These are phyloP conservation scores for Trichoderma semiorbis DNA, from an alignment of 2,329 filamentous ascomycete genomes.

Conservation along the genomic window DNA sequence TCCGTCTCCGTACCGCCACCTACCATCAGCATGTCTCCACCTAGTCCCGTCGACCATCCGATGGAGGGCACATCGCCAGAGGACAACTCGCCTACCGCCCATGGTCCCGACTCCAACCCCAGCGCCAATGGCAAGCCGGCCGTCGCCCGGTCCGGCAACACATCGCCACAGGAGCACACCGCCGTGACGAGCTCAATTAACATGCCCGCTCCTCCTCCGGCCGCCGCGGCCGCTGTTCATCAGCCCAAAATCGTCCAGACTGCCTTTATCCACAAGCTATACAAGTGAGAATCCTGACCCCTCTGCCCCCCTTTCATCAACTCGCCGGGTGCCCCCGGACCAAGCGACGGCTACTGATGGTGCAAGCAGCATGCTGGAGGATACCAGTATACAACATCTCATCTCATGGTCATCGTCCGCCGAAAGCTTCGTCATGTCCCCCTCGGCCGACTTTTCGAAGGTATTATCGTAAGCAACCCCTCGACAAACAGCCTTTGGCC, in stretches of 20 bases:
- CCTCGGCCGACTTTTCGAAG: conserved; percentile 95
- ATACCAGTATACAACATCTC: conserved; percentile 85
- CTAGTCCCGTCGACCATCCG: conserved; percentile 56
- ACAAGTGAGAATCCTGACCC: conserved; percentile 65
- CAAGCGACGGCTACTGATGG: not conserved
- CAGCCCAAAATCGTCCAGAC: conserved; percentile 98
- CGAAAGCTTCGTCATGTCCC: conserved; percentile 98
- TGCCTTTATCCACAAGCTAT: conserved; percentile 97
- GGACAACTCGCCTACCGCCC: conserved; percentile 42
- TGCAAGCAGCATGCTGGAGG: conserved; percentile 70
- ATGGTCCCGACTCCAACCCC: conserved; percentile 44
- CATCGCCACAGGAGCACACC: conserved; percentile 39
- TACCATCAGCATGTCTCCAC: conserved; percentile 57
- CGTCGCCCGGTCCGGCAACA: conserved; percentile 36
- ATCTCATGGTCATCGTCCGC: conserved; percentile 94
- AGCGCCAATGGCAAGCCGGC: conserved; percentile 37
- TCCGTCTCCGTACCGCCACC: conserved; percentile 35
- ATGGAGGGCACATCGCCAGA: conserved; percentile 60
- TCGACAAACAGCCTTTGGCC: not conserved
- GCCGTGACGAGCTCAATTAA: conserved; percentile 31
- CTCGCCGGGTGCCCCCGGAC: not conserved
- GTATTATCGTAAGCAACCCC: conserved; percentile 78
- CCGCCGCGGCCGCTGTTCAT: conserved; percentile 72
- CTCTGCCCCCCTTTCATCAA: not conserved
- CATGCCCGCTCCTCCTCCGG: conserved; percentile 50